Evolutionary conservation across 495 filamentous ascomycete genomes (phyloP).

Genomic region (Aspergillus bridgeri): DNA sequence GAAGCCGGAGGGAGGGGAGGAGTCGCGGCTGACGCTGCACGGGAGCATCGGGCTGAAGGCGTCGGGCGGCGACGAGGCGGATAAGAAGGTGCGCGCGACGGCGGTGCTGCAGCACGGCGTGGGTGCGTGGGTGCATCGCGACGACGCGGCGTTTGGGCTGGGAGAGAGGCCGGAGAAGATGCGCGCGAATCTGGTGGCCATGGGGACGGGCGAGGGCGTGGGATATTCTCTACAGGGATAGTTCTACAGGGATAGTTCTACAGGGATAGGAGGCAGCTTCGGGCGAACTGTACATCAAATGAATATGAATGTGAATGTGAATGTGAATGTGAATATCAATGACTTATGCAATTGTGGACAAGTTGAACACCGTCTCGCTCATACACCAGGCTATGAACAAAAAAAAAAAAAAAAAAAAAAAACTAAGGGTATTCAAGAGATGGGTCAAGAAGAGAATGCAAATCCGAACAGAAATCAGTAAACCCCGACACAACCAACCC

Average conservation of each 20-base stretch:
- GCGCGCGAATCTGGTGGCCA: constrained; percentile 52
- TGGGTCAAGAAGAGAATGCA: neutral
- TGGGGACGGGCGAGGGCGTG: constrained; percentile 58
- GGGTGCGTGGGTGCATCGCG: constrained; percentile 64
- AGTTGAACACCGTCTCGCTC: neutral
- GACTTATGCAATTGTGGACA: neutral
- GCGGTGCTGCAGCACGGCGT: constrained; percentile 87
- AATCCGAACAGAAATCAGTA: neutral
- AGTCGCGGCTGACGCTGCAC: constrained; percentile 73
- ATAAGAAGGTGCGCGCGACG: constrained; percentile 55
- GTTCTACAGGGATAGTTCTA: neutral
- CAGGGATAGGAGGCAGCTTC: too few species aligned
- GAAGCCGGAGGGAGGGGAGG: constrained; percentile 37
- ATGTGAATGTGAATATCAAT: neutral
- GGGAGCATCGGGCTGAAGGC: constrained; percentile 67
- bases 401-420: too few species aligned
- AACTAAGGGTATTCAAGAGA: neutral
- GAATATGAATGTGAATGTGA: too few species aligned
- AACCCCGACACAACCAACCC: neutral
- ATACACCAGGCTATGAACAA: neutral
- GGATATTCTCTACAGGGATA: constrained; percentile 53
- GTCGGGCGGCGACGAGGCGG: constrained; percentile 20
- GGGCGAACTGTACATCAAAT: too few species aligned
- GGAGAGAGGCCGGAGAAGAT: constrained; percentile 48
- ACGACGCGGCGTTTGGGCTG: constrained; percentile 52